Evolutionary conservation across 2,329 filamentous ascomycete species (phyloP).

Genomic region (Biscogniauxia marginata): DNA sequence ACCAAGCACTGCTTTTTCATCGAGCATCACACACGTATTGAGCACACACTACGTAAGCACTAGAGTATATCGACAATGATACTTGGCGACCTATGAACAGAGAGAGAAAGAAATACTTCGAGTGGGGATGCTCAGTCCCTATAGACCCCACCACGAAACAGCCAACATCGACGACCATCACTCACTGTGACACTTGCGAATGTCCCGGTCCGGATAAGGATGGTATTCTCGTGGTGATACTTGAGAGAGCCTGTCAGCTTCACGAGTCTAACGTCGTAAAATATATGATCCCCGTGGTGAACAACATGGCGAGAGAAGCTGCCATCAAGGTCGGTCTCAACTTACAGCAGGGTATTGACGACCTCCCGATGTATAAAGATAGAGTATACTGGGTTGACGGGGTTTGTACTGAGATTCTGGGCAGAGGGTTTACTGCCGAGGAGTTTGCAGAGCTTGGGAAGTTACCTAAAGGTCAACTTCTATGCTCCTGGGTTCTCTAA

Average conservation of each 20-base stretch:
- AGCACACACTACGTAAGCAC: background rate
- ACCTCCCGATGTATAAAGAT: slow-evolving; percentile 5
- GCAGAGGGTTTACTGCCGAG: slow-evolving; percentile 3
- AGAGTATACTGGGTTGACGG: slow-evolving; percentile 3
- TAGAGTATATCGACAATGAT: background rate
- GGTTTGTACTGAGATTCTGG: slow-evolving; percentile 6
- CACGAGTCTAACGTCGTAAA: slow-evolving; percentile 13
- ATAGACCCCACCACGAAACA: slow-evolving; percentile 5
- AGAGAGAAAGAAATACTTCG: slow-evolving; percentile 2
- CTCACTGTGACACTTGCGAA: slow-evolving; percentile 3
- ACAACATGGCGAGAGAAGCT: slow-evolving; percentile 3
- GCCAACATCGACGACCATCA: slow-evolving; percentile 1
- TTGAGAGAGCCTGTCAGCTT: slow-evolving; percentile 4
- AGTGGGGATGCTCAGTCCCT: slow-evolving; percentile 9
- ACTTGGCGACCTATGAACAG: background rate
- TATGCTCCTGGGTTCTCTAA: slow-evolving; percentile 8
- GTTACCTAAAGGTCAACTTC: slow-evolving; percentile 3
- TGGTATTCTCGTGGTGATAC: slow-evolving; percentile 2
- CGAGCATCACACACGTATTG: background rate
- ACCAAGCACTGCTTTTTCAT: background rate
- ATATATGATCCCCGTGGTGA: slow-evolving; percentile 10
- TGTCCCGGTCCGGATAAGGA: slow-evolving; percentile 4
- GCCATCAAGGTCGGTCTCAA: slow-evolving; percentile 6
- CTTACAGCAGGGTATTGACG: slow-evolving; percentile 4
- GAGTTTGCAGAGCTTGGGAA: slow-evolving; percentile 6